Evolutionary conservation across 164 flowering plant species (phyloP).

Genomic region (Stephania cephalantha): DNA sequence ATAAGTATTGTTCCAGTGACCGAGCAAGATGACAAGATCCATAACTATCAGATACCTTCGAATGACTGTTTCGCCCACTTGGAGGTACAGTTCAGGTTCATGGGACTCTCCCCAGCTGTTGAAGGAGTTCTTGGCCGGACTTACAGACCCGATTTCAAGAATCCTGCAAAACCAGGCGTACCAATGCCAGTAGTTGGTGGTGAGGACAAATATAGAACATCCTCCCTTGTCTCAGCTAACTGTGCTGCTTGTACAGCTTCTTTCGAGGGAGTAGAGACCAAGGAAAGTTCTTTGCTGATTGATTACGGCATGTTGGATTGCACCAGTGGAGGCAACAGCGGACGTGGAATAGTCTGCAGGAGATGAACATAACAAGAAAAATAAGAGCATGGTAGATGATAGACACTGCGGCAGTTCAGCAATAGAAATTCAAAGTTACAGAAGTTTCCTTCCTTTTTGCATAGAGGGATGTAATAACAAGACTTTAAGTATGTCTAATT

Average conservation of each 20-base stretch:
- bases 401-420: background rate
- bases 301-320: constrained; percentile 50
- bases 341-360: constrained; percentile 59
- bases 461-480: background rate
- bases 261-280: constrained; percentile 19
- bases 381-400: background rate
- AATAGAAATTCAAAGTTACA: background rate
- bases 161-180: constrained; percentile 63
- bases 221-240: constrained; percentile 48
- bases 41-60: constrained; percentile 58
- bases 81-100: constrained; percentile 68
- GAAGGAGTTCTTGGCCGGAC: constrained; percentile 80
- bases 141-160: constrained; percentile 56
- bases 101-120: constrained; percentile 43
- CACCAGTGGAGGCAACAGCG: constrained; percentile 30
- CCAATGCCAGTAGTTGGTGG: constrained; percentile 78
- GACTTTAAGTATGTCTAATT: no score
- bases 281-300: constrained; percentile 18
- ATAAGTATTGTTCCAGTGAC: constrained; percentile 42
- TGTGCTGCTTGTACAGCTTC: constrained; percentile 48
- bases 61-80: constrained; percentile 75
- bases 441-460: background rate
- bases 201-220: constrained; percentile 52
- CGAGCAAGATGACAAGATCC: constrained; percentile 33
- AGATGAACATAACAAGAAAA: constrained; percentile 24